A percentile compares a stretch with the other conserved stretches of the same genome.
Evolutionary conservation across 306 rosid genomes (phyloP).

Genomic region (Acmispon strigosus): DNA sequence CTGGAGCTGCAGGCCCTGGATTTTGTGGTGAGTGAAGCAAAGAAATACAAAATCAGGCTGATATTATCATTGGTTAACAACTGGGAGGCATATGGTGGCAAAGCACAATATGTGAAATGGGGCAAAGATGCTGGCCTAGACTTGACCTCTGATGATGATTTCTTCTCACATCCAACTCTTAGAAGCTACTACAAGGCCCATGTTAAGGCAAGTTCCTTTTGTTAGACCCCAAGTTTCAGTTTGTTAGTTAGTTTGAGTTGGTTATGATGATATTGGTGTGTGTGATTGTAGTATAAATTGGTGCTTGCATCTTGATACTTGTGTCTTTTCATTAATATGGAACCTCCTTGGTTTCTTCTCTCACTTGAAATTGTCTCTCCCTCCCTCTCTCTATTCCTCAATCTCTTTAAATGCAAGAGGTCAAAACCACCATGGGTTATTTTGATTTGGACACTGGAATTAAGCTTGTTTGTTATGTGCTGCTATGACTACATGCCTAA

Average conservation of each 20-base stretch:
- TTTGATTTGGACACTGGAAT: neutral
- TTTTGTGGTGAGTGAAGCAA: conserved; percentile 88
- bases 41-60: conserved; percentile 79
- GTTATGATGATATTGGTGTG: too few relatives aligned
- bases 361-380: too few relatives aligned
- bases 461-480: neutral
- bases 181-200: conserved; percentile 77
- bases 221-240: too few relatives aligned
- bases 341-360: too few relatives aligned
- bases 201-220: conserved; percentile 60
- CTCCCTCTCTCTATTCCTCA: too few relatives aligned
- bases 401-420: neutral
- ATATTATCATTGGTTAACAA: conserved; percentile 73
- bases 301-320: too few relatives aligned
- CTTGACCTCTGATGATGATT: conserved; percentile 74
- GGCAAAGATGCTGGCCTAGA: conserved; percentile 83
- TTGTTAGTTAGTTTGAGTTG: too few relatives aligned
- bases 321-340: too few relatives aligned
- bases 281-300: too few relatives aligned
- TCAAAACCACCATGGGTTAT: neutral
- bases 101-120: conserved; percentile 90
- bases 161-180: conserved; percentile 80
- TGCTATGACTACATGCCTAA: neutral
- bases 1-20: conserved; percentile 64
- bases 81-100: conserved; percentile 98